Evolutionary conservation across 169 alveolate genomes (phyloP).

Genomic region (Plasmodium knowlesi): DNA sequence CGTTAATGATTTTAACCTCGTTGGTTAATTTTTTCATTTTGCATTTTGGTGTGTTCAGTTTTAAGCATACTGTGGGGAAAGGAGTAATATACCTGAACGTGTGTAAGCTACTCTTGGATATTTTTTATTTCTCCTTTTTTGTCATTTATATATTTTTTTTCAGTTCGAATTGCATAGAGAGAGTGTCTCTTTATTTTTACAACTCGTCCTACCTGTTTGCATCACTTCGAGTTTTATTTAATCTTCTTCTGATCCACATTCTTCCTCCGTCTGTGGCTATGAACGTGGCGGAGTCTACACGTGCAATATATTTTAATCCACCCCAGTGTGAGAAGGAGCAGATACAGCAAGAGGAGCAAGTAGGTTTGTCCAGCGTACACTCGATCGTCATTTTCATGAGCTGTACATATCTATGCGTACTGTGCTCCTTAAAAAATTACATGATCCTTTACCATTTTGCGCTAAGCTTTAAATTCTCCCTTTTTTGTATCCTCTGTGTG

Average conservation of each 20-base stretch:
- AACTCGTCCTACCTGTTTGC: conserved; percentile 35
- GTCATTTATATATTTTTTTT: conserved; percentile 26
- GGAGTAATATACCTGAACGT: not conserved
- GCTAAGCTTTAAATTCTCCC: conserved; percentile 21
- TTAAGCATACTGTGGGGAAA: not conserved
- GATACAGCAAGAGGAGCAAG: not conserved
- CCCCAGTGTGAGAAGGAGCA: not conserved
- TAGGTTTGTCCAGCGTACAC: not conserved
- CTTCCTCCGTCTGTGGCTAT: not conserved
- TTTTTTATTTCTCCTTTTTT: conserved; percentile 47
- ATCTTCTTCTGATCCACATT: conserved; percentile 5
- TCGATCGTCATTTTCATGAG: not conserved
- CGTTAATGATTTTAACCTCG: conserved; percentile 39
- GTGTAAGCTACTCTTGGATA: conserved; percentile 25
- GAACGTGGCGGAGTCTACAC: not conserved
- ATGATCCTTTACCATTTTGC: conserved; percentile 54
- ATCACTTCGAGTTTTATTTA: conserved; percentile 15
- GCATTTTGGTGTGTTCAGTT: conserved; percentile 13
- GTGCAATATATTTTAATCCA: not conserved
- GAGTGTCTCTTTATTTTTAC: conserved; percentile 9
- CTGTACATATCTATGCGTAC: conserved; percentile 12
- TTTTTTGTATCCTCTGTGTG: conserved; percentile 29
- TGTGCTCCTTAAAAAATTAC: conserved; percentile 57
- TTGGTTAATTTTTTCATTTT: conserved; percentile 30
- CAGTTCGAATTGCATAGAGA: conserved; percentile 38